Evolutionary conservation across 768 basidiomycete species (phyloP), one percentile per base, ranked within the genome.

Genomic region (Suillus spraguei): DNA sequence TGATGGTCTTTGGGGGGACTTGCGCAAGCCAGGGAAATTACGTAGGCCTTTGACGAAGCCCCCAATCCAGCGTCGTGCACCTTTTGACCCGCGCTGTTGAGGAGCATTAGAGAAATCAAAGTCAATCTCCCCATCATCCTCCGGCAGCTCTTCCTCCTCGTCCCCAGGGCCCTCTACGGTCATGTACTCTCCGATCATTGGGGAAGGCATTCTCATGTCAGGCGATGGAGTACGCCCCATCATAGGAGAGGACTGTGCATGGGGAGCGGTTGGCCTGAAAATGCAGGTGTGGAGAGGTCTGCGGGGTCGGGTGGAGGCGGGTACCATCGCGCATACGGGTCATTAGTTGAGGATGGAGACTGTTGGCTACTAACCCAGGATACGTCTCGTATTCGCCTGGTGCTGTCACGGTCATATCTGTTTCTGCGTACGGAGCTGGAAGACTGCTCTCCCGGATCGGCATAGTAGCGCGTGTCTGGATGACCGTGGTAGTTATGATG

Each of bases 31-130:
- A 53, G 72, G 68, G 28, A 71, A 66, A 59, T 72, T 75, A 65
- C 72, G 77, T 9, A 81, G 60, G 5, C 76, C 75, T 0, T 69
- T 68, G 60, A 80, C 75, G 22, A 81, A 63, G 1, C 74, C 72
- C 20, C 70, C 72, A 5, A 74, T 61, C 17, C 77, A 63, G 44
- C 69, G 62, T 6, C 28, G 64, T n/a, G 65, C 59, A 36, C 60
- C 46, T 39, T 42, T 66, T 22, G 58, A 66, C 16, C 20, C 60
- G 36, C 4, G 32, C 13, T 58, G 22, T 28, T 58, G 24, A 20
- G 56, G 56, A 32, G 56, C 36, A 14, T 61, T 35, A 9, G 36
- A 38, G 36, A 61, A 58, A n/a, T 61, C 60, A 1, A 42, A 58
- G 14, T 61, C 36, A 28, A 61, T 22, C 35, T 28, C 38, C n/a